phyloP scores from a whole-genome alignment of 306 rosid genomes.

The Quercus wislizeni region DNA sequence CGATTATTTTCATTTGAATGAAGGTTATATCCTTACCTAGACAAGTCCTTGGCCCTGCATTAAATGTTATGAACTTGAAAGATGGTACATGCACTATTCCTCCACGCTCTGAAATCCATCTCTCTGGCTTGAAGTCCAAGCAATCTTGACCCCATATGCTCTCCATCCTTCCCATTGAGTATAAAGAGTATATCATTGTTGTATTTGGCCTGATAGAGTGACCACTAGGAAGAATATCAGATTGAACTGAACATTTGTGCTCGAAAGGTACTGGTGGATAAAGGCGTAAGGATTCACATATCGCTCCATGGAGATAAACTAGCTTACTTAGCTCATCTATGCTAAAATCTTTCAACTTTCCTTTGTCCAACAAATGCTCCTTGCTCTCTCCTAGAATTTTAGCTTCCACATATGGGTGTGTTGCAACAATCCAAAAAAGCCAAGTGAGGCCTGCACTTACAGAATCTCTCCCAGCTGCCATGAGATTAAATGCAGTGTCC shows the following conservation, averaged over 20 bases:
- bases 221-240: conserved; percentile 53
- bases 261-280: conserved; percentile 48
- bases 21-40: conserved; percentile 44
- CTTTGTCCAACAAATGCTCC: not conserved
- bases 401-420: conserved; percentile 35
- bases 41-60: conserved; percentile 57
- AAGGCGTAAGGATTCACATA: conserved; percentile 51
- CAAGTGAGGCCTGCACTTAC: conserved; percentile 43
- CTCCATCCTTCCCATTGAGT: conserved; percentile 54
- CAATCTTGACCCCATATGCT: conserved; percentile 52
- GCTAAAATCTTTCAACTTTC: not conserved
- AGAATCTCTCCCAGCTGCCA: conserved; percentile 44
- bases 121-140: conserved; percentile 59
- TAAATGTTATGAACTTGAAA: conserved; percentile 47
- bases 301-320: conserved; percentile 54
- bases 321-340: conserved; percentile 25
- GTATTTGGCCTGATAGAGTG: conserved; percentile 18
- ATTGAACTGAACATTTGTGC: conserved; percentile 13
- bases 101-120: conserved; percentile 51
- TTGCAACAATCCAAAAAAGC: conserved; percentile 47
- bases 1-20: conserved; percentile 42
- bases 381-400: conserved; percentile 45
- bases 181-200: conserved; percentile 22
- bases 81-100: conserved; percentile 32
- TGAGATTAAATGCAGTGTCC: conserved; percentile 36